These are phyloP conservation scores for Antitrichia curtipendula DNA, from an alignment of 225 moss, liverwort and hornwort species.

Conservation along the genomic window DNA sequence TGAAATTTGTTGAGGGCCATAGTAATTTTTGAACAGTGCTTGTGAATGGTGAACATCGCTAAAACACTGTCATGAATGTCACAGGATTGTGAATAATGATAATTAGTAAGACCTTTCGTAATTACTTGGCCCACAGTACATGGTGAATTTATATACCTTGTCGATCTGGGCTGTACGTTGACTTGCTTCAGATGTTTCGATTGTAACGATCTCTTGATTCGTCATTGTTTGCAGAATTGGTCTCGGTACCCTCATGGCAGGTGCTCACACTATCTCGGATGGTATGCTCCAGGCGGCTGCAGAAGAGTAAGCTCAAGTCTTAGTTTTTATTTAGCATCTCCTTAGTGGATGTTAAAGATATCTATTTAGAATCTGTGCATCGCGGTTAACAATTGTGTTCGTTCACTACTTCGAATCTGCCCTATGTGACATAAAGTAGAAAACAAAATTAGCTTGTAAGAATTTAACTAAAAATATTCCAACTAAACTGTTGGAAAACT, in stretches of 20 bases:
- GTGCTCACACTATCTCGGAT: conserved; percentile 65
- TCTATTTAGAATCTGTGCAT: not conserved
- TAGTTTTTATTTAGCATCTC: not conserved
- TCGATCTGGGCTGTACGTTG: not conserved
- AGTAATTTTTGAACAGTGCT: not conserved
- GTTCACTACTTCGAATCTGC: not conserved
- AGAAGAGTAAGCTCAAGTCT: conserved; percentile 37
- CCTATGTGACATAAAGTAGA: not conserved
- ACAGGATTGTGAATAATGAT: not conserved
- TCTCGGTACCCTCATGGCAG: conserved; percentile 67
- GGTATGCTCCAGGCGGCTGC: conserved; percentile 97
- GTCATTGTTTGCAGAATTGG: conserved; percentile 53
- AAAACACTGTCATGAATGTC: not conserved
- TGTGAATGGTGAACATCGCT: not conserved
- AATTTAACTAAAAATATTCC: not conserved
- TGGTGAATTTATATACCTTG: not conserved
- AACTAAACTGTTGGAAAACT: not conserved
- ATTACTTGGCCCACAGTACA: not conserved
- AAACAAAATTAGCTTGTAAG: not conserved
- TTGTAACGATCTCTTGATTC: not conserved
- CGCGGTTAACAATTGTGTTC: not conserved
- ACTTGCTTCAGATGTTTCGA: not conserved
- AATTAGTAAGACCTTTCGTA: not conserved
- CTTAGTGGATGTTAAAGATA: not conserved
- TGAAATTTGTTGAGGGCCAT: not conserved